These are phyloP conservation scores for Ajuga reptans DNA, from an alignment of 305 asterid genomes.

Conservation along the genomic window DNA sequence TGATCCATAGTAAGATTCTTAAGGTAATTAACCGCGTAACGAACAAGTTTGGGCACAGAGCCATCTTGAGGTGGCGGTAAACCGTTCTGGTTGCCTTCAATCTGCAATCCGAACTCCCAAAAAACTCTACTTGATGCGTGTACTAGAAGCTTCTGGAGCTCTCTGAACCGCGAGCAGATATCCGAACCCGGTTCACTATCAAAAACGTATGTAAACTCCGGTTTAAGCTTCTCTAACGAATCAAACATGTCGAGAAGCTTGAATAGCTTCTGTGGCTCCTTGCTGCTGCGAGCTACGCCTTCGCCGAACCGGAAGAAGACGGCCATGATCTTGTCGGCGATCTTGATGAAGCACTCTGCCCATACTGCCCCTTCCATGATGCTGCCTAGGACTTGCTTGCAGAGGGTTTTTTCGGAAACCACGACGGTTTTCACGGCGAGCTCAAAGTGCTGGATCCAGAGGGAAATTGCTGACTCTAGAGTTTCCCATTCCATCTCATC, in stretches of 20 bases:
- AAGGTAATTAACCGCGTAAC: constrained; percentile 64
- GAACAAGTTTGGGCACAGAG: constrained; percentile 62
- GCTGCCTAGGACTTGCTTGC: constrained; percentile 45
- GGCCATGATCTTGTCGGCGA: constrained; percentile 80
- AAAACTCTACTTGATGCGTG: constrained; percentile 55
- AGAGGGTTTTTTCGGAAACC: constrained; percentile 54
- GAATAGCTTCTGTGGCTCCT: constrained; percentile 76
- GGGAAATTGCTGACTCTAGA: constrained; percentile 54
- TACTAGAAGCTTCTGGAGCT: constrained; percentile 62
- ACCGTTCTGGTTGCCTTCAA: constrained; percentile 63
- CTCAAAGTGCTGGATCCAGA: constrained; percentile 69
- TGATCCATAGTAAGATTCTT: constrained; percentile 45
- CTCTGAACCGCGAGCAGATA: constrained; percentile 52
- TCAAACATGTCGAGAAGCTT: constrained; percentile 75
- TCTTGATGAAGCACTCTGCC: constrained; percentile 73
- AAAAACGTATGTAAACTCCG: constrained; percentile 39
- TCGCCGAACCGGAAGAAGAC: constrained; percentile 82
- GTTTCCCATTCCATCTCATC: constrained; percentile 68
- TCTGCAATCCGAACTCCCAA: constrained; percentile 65
- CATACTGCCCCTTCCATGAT: constrained; percentile 39
- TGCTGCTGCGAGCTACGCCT: constrained; percentile 72
- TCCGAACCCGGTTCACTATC: constrained; percentile 55
- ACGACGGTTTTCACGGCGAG: constrained; percentile 48
- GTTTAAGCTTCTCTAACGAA: constrained; percentile 48
- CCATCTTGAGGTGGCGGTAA: constrained; percentile 62